Conservation (phyloP, 306 rosid species). For the Vicia sativa region DNA sequence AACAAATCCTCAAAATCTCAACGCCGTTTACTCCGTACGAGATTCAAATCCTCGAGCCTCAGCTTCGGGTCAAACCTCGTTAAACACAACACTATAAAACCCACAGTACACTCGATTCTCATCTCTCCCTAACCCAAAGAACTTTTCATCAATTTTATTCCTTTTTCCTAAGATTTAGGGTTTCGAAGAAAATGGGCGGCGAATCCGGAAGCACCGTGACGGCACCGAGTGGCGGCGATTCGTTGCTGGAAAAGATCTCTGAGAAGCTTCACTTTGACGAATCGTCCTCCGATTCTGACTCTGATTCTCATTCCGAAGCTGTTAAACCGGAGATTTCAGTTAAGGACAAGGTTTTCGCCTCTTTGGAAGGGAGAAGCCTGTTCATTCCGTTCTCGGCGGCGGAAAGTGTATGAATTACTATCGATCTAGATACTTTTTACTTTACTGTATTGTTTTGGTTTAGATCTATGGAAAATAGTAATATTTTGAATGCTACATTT, state of each 20-base stretch:
- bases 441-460: not conserved
- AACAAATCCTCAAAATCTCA: too few relatives aligned
- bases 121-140: slow-evolving; percentile 12
- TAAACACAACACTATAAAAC: slow-evolving; percentile 40
- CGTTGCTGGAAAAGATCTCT: slow-evolving; percentile 60
- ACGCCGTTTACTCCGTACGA: slow-evolving; percentile 35
- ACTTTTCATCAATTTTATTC: not conserved
- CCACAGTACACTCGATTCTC: not conserved
- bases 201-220: slow-evolving; percentile 52
- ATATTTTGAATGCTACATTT: slow-evolving; percentile 27
- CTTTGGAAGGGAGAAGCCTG: slow-evolving; percentile 78
- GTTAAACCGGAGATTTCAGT: slow-evolving; percentile 45
- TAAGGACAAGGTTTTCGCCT: slow-evolving; percentile 66
- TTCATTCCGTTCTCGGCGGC: slow-evolving; percentile 79
- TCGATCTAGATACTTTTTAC: not conserved
- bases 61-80: slow-evolving; percentile 43
- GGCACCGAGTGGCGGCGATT: slow-evolving; percentile 39
- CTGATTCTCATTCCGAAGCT: slow-evolving; percentile 41
- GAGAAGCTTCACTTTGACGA: slow-evolving; percentile 68
- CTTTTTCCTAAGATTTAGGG: slow-evolving; percentile 36
- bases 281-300: slow-evolving; percentile 60
- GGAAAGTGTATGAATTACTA: slow-evolving; percentile 68
- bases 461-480: slow-evolving; percentile 41
- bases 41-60: slow-evolving; percentile 45
- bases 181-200: slow-evolving; percentile 18